phyloP scores from a whole-genome alignment of 2,329 filamentous ascomycete genomes.

The Albifimbria verrucaria region DNA sequence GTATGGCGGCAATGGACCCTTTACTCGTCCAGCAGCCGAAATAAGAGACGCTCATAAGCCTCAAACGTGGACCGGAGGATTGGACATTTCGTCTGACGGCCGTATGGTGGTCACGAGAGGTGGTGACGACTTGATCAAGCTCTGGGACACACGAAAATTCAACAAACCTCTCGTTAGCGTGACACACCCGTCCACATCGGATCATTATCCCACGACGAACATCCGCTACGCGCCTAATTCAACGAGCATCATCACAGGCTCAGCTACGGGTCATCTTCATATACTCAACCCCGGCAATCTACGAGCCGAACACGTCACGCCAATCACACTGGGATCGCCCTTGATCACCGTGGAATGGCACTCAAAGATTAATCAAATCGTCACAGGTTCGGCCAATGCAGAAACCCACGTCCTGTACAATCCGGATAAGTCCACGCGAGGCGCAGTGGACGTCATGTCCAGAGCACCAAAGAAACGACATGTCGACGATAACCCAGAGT shows the following conservation, averaged over 20 bases:
- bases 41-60: conserved; percentile 77
- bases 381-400: conserved; percentile 88
- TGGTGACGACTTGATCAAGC: conserved; percentile 87
- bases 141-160: conserved; percentile 97
- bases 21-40: conserved; percentile 76
- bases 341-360: conserved; percentile 90
- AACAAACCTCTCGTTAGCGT: conserved; percentile 81
- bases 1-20: conserved; percentile 88
- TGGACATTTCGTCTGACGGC: conserved; percentile 89
- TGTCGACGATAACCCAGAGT: conserved; percentile 84
- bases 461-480: conserved; percentile 92
- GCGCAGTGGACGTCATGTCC: conserved; percentile 86
- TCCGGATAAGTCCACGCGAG: conserved; percentile 74
- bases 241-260: conserved; percentile 84
- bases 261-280: conserved; percentile 78
- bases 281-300: conserved; percentile 93
- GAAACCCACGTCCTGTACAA: conserved; percentile 90
- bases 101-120: conserved; percentile 87
- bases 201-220: conserved; percentile 78
- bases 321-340: conserved; percentile 80
- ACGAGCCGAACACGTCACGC: conserved; percentile 77
- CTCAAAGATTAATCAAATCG: conserved; percentile 89
- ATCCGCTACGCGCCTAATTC: conserved; percentile 87
- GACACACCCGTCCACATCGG: conserved; percentile 76
- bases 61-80: conserved; percentile 85